A percentile compares a stretch with the other conserved stretches of the same genome.
These are phyloP conservation scores for Wallacemonas sp. DNA, from an alignment of 208 protist genomes.

Conservation along the genomic window DNA sequence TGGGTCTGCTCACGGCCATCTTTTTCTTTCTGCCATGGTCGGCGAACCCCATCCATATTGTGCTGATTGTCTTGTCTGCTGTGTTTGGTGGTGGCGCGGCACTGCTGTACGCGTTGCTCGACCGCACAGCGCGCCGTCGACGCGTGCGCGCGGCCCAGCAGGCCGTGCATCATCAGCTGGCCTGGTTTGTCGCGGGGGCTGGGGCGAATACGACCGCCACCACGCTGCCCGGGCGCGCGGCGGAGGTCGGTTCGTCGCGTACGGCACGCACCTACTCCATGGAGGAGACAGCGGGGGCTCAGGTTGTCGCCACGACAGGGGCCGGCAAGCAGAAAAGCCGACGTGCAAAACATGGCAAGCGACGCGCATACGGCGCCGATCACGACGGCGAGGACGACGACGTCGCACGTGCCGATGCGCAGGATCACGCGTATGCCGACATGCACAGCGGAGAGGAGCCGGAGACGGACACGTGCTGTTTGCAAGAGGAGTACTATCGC, in stretches of 20 bases:
- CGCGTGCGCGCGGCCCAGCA: neutral
- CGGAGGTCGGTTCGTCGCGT: no score
- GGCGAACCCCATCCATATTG: constrained; percentile 54
- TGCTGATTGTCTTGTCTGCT: constrained; percentile 56
- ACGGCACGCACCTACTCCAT: neutral
- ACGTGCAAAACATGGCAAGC: neutral
- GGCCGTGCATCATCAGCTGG: neutral
- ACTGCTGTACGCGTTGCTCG: constrained; percentile 35
- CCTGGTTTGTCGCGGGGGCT: neutral
- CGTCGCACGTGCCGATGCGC: neutral
- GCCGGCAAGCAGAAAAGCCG: no score
- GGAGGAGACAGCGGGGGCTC: neutral
- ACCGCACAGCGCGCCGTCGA: constrained; percentile 11
- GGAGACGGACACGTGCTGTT: constrained; percentile 16
- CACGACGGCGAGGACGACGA: neutral
- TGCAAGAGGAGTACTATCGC: constrained; percentile 14
- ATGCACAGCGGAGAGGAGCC: no score
- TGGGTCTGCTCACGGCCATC: constrained; percentile 48
- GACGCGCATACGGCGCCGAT: neutral
- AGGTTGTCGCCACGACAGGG: no score
- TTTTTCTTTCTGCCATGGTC: constrained; percentile 84
- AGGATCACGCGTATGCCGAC: no score
- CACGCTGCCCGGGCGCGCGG: no score
- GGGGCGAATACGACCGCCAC: no score
- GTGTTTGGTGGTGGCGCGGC: constrained; percentile 46